phyloP scores from a whole-genome alignment of 2,329 filamentous ascomycete genomes.

The Aureobasidium sp. region DNA sequence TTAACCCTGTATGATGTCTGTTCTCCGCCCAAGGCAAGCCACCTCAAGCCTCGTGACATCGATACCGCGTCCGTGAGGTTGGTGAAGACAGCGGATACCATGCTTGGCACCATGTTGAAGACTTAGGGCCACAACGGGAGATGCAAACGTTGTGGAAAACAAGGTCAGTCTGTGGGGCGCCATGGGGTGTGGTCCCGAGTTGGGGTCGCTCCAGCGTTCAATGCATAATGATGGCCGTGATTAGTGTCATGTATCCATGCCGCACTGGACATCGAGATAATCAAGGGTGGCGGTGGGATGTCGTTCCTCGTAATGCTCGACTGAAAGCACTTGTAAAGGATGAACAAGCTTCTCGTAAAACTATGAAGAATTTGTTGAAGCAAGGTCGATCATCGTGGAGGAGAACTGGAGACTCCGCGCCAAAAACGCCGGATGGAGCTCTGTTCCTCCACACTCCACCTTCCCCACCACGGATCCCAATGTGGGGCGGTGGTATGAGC shows the following conservation, averaged over 20 bases:
- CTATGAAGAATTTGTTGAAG: not conserved
- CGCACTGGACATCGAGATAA: not conserved
- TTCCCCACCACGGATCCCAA: not conserved
- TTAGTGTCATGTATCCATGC: not conserved
- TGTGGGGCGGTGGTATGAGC: not conserved
- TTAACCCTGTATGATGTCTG: not conserved
- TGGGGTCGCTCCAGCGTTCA: not conserved
- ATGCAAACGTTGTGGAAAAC: not conserved
- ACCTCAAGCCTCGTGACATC: constrained; percentile 3
- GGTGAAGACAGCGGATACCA: constrained; percentile 1
- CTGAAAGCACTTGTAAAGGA: not conserved
- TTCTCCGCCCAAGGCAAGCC: not conserved
- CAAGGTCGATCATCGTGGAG: constrained; percentile 6
- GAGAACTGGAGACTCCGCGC: not conserved
- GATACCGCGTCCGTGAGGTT: not conserved
- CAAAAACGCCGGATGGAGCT: not conserved
- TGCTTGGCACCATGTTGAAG: constrained; percentile 6
- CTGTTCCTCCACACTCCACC: too few relatives aligned
- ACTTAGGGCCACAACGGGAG: not conserved
- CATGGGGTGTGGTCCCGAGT: not conserved
- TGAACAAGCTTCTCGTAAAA: not conserved
- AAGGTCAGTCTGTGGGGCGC: constrained; percentile 1
- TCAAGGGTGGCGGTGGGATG: not conserved
- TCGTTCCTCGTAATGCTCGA: not conserved
- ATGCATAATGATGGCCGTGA: not conserved